Evolutionary conservation across 2,329 filamentous ascomycete genomes (phyloP), one percentile per base, ranked within the genome.

Genomic region (Zymoseptoria brevis): DNA sequence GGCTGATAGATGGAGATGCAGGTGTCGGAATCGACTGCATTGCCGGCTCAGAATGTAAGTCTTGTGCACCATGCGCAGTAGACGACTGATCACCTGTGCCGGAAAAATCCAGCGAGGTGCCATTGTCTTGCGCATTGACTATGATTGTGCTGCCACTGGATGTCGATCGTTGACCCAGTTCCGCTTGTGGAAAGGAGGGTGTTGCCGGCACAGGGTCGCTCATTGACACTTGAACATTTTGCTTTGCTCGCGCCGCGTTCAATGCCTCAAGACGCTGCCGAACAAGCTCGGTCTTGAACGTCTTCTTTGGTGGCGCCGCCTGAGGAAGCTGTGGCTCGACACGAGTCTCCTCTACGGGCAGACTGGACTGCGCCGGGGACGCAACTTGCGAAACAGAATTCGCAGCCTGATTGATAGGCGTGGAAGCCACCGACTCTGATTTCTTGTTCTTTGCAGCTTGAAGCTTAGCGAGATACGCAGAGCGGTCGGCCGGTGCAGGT

Each of bases 221-320:
- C 21, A 57, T 65, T 21, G 65, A 60, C 35, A 54, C 54, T 54
- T 59, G 62, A n/a, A 51, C 53, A 19, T 56, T 60, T 54, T 61
- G 58, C 56, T 62, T 64, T 29, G 66, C 66, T 45, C 64, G 66
- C 50, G 66, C 60, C 3, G 67, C 70, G 65, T 85, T 84, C 21
- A 94, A 75, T 21, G 87, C 87, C 60, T 90, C 89, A 69, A 96
- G 86, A 65, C 90, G 90, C 69, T 90, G 83, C 64, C 89, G 85
- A 53, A 92, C 80, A 30, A 91, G 75, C 60, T 89, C 89, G 61
- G 89, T 96, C 64, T 69, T 63, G 8, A 59, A 50, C 9, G 41
- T 35, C n/a, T 58, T 49, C 58, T 65, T 62, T 41, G 35, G 35
- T 7, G 35, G 59, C 62, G n/a, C 22, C 9, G n/a, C 24, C 5